phyloP scores from a whole-genome alignment of 352 stramenopile species.

The Globisporangium cylindrosporum region DNA sequence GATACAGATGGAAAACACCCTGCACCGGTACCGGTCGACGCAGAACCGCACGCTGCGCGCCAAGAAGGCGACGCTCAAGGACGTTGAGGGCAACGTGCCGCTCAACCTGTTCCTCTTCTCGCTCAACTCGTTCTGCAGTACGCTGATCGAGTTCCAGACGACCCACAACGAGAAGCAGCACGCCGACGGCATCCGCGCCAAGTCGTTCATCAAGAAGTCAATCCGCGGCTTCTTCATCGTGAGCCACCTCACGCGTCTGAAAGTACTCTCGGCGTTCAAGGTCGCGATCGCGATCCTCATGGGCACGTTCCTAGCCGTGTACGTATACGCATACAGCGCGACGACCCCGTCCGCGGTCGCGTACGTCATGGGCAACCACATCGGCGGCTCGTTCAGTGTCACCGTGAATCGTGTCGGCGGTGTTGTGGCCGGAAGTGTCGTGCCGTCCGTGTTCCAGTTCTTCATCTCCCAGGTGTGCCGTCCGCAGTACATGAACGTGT shows the following conservation, averaged over 20 bases:
- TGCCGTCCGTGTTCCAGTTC: conserved; percentile 83
- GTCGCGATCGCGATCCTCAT: conserved; percentile 58
- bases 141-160: conserved; percentile 66
- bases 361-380: conserved; percentile 79
- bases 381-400: conserved; percentile 75
- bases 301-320: conserved; percentile 65
- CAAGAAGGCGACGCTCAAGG: conserved; percentile 53
- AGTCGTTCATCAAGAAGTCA: conserved; percentile 47
- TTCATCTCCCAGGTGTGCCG: conserved; percentile 74
- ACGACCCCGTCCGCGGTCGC: conserved; percentile 59
- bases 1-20: conserved; percentile 63
- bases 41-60: conserved; percentile 55
- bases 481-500: conserved; percentile 32
- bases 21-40: conserved; percentile 54
- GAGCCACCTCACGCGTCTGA: conserved; percentile 41
- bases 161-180: conserved; percentile 64
- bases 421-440: conserved; percentile 77
- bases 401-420: conserved; percentile 82
- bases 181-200: conserved; percentile 35
- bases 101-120: conserved; percentile 84
- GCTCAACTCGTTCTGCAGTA: conserved; percentile 81
- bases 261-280: conserved; percentile 48
- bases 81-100: conserved; percentile 79
- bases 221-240: conserved; percentile 46
- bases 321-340: conserved; percentile 70